Base-by-base conservation (phyloP, 78 protist species). In the Dictyostelium brefeldianum region DNA sequence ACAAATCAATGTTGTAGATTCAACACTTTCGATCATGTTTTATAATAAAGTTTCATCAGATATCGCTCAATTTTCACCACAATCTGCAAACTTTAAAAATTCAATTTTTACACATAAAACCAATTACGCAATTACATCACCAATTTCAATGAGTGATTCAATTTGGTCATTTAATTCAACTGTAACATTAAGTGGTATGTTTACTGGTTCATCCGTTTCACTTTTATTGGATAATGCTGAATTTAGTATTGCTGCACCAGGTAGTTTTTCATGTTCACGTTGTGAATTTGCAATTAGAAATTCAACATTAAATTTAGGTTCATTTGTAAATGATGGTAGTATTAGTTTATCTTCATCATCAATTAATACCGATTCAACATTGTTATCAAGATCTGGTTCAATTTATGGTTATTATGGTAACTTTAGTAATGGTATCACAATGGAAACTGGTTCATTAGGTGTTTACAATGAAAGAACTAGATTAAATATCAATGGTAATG, bases 381-480 rank as follows among this genome's bases (percentile, higher is more conserved):
- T 67, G 0, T 8, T 31, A 12, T 67, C 75, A 67, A 67, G 17
- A 41, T 29, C 20, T 67, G 75, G 75, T 17, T 31, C 41, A 0
- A 31, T 67, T 0, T 67, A 31, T 67, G 75, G 75, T 15, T 67
- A 67, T n/a, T 67, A 67, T 67, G 75, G 75, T 67, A 41, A 67
- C 8, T 31, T 67, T 0, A 31, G 18, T 17, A 31, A 67, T 29
- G 25, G 43, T 11, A 12, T 67, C 2, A 31, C 48, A 5, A 41
- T 67, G 12, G 75, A 67, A 67, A 29, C 75, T 5, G 75, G 75
- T 31, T 67, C 75, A 29, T 31, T 67, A 2, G 75, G 75, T 31
- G 47, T 67, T 17, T 31, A 31, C 14, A 31, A 67, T 31, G 75
- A 67, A 67, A 67, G 36, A 18, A 67, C 75, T 27, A 67, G 75